These are phyloP conservation scores for Torulaspora delbrueckii DNA, from an alignment of 805 yeast species.

Conservation along the genomic window DNA sequence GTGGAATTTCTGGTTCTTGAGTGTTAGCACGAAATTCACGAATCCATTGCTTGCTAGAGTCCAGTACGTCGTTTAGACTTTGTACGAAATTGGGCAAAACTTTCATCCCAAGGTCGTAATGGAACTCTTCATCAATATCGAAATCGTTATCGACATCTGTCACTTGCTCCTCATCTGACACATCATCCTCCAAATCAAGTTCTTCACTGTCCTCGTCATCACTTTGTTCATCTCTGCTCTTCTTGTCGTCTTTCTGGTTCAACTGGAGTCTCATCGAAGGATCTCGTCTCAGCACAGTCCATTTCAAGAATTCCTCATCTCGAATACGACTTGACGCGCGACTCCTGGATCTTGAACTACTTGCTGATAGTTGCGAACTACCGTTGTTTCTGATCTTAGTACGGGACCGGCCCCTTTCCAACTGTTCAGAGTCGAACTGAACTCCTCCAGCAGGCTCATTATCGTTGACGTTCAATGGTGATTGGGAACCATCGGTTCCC, in stretches of 20 bases:
- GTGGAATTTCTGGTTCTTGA: slow-evolving; percentile 33
- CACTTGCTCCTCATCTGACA: slow-evolving; percentile 39
- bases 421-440: slow-evolving; percentile 30
- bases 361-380: slow-evolving; percentile 14
- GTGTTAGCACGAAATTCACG: slow-evolving; percentile 30
- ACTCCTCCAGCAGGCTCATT: slow-evolving; percentile 13
- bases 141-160: slow-evolving; percentile 36
- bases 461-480: not conserved
- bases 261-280: slow-evolving; percentile 58
- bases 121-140: slow-evolving; percentile 31
- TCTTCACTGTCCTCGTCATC: slow-evolving; percentile 21
- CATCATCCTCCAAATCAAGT: slow-evolving; percentile 36
- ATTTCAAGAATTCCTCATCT: slow-evolving; percentile 44
- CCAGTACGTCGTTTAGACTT: slow-evolving; percentile 28
- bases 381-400: slow-evolving; percentile 16
- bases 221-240: slow-evolving; percentile 13
- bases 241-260: slow-evolving; percentile 7
- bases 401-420: slow-evolving; percentile 30
- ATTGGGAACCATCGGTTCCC: slow-evolving; percentile 20
- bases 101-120: slow-evolving; percentile 32
- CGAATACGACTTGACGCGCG: slow-evolving; percentile 29
- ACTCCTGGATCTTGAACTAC: slow-evolving; percentile 31
- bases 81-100: slow-evolving; percentile 33
- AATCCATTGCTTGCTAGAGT: slow-evolving; percentile 32
- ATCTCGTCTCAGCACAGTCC: slow-evolving; percentile 67